phyloP scores from a whole-genome alignment of 768 basidiomycete species.

The Kwoniella sp. region DNA sequence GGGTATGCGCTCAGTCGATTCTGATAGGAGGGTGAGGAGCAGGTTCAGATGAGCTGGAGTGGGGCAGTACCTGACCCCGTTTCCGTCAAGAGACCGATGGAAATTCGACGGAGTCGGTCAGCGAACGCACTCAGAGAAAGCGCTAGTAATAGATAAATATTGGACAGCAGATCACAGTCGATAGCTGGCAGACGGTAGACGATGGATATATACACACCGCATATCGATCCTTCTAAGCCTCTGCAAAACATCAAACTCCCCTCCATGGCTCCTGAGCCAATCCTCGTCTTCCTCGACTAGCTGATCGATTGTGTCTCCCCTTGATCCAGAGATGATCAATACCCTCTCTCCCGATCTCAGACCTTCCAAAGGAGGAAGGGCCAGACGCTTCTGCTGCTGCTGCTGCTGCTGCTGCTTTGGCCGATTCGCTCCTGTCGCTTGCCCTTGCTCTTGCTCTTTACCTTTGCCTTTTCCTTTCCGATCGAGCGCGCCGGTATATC shows the following conservation, averaged over 20 bases:
- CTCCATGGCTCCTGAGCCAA: conserved; percentile 36
- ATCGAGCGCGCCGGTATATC: not conserved
- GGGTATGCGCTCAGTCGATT: conserved; percentile 1
- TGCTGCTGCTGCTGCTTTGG: not conserved
- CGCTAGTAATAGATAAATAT: too few species aligned
- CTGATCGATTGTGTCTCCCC: conserved; percentile 16
- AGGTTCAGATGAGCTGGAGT: conserved; percentile 33
- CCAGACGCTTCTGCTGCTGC: not conserved
- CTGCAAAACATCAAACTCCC: conserved; percentile 26
- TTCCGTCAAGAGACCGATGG: too few species aligned
- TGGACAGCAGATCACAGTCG: too few species aligned
- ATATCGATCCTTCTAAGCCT: conserved; percentile 38
- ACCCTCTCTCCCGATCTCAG: conserved; percentile 20
- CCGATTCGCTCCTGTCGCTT: not conserved
- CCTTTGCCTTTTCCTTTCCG: conserved; percentile 20
- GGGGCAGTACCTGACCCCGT: conserved; percentile 43
- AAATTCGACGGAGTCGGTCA: too few species aligned
- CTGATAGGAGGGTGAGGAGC: conserved; percentile 34
- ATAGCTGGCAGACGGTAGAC: not conserved
- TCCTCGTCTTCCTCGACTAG: conserved; percentile 50
- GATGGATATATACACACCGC: conserved; percentile 24
- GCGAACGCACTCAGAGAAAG: too few species aligned
- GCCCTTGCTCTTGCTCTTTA: not conserved
- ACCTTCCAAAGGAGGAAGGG: not conserved
- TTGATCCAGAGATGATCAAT: conserved; percentile 36